Conservation (phyloP, 2,329 filamentous ascomycete species). For the Cladobotryum mycophilum region DNA sequence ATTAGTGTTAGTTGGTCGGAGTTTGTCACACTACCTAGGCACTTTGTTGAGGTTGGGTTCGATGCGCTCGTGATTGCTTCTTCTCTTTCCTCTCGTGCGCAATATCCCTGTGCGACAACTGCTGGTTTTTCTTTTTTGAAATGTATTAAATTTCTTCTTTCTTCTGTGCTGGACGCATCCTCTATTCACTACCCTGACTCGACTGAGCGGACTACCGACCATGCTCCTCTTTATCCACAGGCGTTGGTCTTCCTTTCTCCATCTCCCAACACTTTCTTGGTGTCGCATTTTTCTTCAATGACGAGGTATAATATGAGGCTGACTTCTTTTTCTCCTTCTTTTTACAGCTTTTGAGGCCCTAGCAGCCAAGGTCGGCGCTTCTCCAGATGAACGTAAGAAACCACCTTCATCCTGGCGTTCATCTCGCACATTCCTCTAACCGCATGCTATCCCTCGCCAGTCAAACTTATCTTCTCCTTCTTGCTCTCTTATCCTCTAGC, state of each 20-base stretch:
- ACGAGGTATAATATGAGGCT: background rate
- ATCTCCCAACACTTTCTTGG: background rate
- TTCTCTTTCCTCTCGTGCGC: background rate
- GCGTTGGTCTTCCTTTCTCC: conserved; percentile 14
- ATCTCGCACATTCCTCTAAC: background rate
- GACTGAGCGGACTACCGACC: background rate
- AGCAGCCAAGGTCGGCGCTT: conserved; percentile 26
- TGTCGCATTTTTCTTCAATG: background rate
- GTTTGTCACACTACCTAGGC: background rate
- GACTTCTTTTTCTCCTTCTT: background rate
- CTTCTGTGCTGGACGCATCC: too few species aligned
- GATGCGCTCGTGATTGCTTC: background rate
- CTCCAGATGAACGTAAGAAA: conserved; percentile 33
- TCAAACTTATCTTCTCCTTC: conserved; percentile 89
- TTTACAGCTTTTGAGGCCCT: conserved; percentile 29
- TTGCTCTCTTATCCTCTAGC: conserved; percentile 89
- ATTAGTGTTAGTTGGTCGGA: background rate
- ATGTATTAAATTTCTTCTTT: too few species aligned
- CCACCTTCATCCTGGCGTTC: background rate
- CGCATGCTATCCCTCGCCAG: conserved; percentile 39
- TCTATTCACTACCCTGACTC: background rate
- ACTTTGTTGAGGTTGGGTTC: background rate
- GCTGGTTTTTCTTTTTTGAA: too few species aligned
- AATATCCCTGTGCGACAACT: too few species aligned
- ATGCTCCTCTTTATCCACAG: conserved; percentile 19